These are phyloP conservation scores for Passiflora organensis DNA, from an alignment of 345 rosid genomes.

Conservation along the genomic window DNA sequence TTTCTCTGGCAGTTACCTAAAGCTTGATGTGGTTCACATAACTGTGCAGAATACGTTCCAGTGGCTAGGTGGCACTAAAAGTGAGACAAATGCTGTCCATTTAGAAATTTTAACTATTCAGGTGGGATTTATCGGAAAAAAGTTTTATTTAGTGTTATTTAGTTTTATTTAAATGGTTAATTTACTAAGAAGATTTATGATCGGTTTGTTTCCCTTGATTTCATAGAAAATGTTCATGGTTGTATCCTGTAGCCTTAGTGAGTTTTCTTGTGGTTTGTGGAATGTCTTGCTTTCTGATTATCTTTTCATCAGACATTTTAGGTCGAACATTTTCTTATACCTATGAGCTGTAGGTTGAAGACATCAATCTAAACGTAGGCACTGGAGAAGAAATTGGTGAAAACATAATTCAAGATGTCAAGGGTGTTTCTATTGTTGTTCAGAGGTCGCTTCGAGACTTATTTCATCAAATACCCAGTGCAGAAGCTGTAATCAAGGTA, in stretches of 20 bases:
- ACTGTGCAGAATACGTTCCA: slow-evolving; percentile 76
- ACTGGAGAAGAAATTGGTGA: slow-evolving; percentile 69
- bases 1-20: slow-evolving; percentile 63
- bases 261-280: background rate
- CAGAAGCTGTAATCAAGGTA: slow-evolving; percentile 72
- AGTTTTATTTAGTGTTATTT: background rate
- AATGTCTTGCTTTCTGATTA: background rate
- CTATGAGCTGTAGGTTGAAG: slow-evolving; percentile 54
- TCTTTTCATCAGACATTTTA: background rate
- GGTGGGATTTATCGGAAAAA: slow-evolving; percentile 47
- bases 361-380: slow-evolving; percentile 91
- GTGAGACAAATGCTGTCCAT: slow-evolving; percentile 76
- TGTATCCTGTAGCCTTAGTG: background rate
- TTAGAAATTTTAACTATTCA: slow-evolving; percentile 67
- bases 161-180: slow-evolving; percentile 2
- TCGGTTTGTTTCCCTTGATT: background rate
- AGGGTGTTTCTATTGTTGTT: slow-evolving; percentile 81
- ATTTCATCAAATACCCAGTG: slow-evolving; percentile 74
- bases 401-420: slow-evolving; percentile 86
- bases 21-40: slow-evolving; percentile 93
- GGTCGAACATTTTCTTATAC: background rate
- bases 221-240: too few species aligned
- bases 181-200: background rate
- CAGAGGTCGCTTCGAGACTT: slow-evolving; percentile 84
- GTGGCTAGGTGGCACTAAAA: slow-evolving; percentile 74